Evolutionary conservation across 2,329 filamentous ascomycete species (phyloP), one percentile per base, ranked within the genome.

Genomic region (Colletotrichum tamarilloi): DNA sequence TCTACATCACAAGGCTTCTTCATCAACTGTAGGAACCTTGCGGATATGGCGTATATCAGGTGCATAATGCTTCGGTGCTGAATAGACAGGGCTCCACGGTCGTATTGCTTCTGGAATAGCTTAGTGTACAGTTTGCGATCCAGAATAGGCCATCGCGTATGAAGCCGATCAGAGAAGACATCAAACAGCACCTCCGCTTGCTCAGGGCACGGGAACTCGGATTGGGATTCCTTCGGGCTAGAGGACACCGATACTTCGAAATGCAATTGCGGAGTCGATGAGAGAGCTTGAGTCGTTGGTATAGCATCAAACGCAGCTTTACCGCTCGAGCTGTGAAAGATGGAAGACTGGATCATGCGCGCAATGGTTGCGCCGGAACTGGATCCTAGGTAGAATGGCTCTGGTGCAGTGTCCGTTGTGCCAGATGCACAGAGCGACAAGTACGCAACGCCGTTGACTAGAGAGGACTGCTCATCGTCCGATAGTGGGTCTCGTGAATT

Each of bases 341-440:
- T 77, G 24, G 77, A 79, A 0, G 74, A 71, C 74, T 79, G 78
- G 1, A 79, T 76, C 76, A 79, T 77, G 0, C 77, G 76, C 0
- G 78, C 77, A 3, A 79, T 79, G 3, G 78, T 76, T 1, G 78
- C 78, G 1, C 78, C 77, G 2, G 77, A 79, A 35, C 77, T 78
- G 2, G 78, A 79, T 2, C 78, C 78, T 5, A 79, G 68, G 26
- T 79, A 79, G 71, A 76, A 78, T 0, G 78, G 78, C 57, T 78
- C 78, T 3, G 77, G 77, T 0, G 76, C 69, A 0, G 75, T 76
- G 65, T 77, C 78, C 0, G 76, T 76, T 0, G 75, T 77, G 1
- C 78, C 78, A 1, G 78, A 78, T 1, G 77, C 77, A 62, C 75
- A 77, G 0, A 79, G 62, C 0, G 77, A 78, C 1, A 79, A 12